These are phyloP conservation scores for Eragrostis curvula DNA, from an alignment of 176 grass and related monocot genomes.

Conservation along the genomic window DNA sequence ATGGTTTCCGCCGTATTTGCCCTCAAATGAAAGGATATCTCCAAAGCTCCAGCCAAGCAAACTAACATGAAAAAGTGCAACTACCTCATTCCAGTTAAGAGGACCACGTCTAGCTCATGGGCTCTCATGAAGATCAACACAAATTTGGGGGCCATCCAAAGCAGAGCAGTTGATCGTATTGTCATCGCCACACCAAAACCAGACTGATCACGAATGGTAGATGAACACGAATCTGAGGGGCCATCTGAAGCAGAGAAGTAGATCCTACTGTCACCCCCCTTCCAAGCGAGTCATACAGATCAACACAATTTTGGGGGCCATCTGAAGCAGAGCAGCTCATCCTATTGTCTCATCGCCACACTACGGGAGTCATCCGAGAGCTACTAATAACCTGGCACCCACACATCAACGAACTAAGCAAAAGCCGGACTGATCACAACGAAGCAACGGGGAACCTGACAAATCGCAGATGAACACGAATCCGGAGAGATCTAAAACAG, in stretches of 20 bases:
- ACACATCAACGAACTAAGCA: too few species aligned
- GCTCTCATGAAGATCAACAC: neutral
- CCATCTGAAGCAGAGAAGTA: neutral
- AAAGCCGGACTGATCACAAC: neutral
- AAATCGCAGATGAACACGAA: neutral
- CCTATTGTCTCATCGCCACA: neutral
- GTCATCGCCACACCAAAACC: neutral
- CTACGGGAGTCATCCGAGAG: neutral
- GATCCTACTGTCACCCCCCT: neutral
- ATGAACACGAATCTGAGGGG: neutral
- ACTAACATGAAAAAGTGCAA: conserved; percentile 3
- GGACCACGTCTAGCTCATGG: neutral
- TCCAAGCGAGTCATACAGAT: neutral
- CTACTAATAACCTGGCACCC: neutral
- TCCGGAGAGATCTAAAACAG: neutral
- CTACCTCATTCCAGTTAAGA: neutral
- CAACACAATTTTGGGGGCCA: conserved; percentile 4
- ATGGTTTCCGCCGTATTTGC: neutral
- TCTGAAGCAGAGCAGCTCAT: conserved; percentile 9
- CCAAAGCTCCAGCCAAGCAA: conserved; percentile 23
- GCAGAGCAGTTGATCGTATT: neutral
- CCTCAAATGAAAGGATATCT: neutral
- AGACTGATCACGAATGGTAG: neutral
- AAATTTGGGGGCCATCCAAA: conserved; percentile 4
- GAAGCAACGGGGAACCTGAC: neutral